Evolutionary conservation across 805 yeast genomes (phyloP), one percentile per base, ranked within the genome.

Genomic region (Lipomyces japonicus): DNA sequence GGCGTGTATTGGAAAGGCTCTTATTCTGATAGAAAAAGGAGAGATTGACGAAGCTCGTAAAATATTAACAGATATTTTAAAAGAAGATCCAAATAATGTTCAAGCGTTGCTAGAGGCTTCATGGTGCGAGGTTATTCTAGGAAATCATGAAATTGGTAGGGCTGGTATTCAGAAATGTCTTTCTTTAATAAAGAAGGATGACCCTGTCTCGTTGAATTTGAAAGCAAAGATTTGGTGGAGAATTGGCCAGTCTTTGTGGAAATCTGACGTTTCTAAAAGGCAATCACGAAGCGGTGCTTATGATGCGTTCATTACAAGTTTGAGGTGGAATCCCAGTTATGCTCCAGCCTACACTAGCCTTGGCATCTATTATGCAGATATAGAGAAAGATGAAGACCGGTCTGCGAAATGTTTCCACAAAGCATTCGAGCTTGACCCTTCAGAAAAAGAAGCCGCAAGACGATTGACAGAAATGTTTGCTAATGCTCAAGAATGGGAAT

Each of bases 351-450:
- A 81, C 64, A 82, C 96, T 0, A 75, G 88, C 1, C 69, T 93
- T 23, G 98, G 98, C 22, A 65, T 75, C 43, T 72, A 87, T n/a
- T 90, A 87, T 61, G 67, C 76, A 3, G 74, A 76, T 1, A 70
- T 75, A 51, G 81, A 75, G 52, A 67, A 72, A 7, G 96, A 89
- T 61, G 63, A 68, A 24, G 69, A 70, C 0, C 76, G 93, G 42
- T 95, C 97, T 0, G 81, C 81, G 46, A 88, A 87, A 63, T 89
- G 96, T 65, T 91, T 83, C 65, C 80, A 83, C 64, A 86, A 82
- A 61, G 96, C 97, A 0, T 86, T 91, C 64, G 97, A 91, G 61
- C 68, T 91, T 26, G 93, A 89, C 65, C 76, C 82, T 0, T 78
- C 83, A 12, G 95, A 93, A 62, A 68, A 84, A 6, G 69, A 67